Base-by-base conservation (phyloP, 192 early-diverging fungal species). In the Backusella macrospora region DNA sequence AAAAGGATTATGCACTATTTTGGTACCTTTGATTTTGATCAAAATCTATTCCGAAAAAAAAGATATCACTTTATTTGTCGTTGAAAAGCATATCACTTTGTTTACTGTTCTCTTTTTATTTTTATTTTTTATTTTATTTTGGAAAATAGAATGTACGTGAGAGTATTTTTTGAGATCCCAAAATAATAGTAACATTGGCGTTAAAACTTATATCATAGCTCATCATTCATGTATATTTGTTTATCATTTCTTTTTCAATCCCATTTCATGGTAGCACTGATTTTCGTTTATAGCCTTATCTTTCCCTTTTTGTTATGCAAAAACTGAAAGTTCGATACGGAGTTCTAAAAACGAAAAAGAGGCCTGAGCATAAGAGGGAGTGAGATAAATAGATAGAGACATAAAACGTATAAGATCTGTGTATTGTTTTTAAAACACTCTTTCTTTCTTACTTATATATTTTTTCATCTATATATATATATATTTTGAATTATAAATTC, bases 211-310 rank as follows among this genome's bases (percentile, higher is more conserved):
- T 2, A 34, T 34, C 2, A 34, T 2, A 34, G 29, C 2, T 34
- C 29, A 34, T 34, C 2, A 34, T 34, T 18, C n/a, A 12, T 8
- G 16, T 55, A 23, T 55, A 16, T 55, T 55, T 55, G 52, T 55
- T 55, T 55, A 55, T 55, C 52, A 23, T n/a, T 12, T 21, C n/a
- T 23, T 55, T 21, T 55, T 52, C 7, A 7, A 6, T 6, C 52
- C 52, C 52, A 23, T 34, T 34, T 10, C 52, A 23, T 55, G 52
- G 52, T 55, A 21, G 23, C 52, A 55, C 52, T 9, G 21, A 55
- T 55, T 21, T 55, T 55, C 52, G 18, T 23, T 59, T 59, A 26
- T 26, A 23, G 52, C 26, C 52, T 59, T 59, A 59, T 59, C 52
- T 59, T 34, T 34, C 29, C 29, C 29, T 34, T 18, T 23, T 9